phyloP scores from a whole-genome alignment of 352 stramenopile species.

The Thalassiosira mediterranea region DNA sequence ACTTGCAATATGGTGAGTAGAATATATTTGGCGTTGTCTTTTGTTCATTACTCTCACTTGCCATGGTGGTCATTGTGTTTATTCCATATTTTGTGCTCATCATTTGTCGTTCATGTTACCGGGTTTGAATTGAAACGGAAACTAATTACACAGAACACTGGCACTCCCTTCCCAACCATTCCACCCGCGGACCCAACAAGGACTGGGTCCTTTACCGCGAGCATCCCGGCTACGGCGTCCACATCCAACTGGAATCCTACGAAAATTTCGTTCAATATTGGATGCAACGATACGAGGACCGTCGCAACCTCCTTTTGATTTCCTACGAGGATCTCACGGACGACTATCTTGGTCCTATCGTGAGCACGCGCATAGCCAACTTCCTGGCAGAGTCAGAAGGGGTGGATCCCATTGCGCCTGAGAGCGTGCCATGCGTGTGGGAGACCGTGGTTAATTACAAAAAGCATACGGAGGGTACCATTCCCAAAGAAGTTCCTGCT shows the following conservation, averaged over 20 bases:
- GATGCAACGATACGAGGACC: conserved; percentile 49
- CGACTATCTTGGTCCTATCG: conserved; percentile 38
- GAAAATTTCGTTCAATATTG: conserved; percentile 46
- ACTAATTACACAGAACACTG: conserved; percentile 28
- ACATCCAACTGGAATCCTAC: conserved; percentile 32
- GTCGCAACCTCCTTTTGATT: conserved; percentile 44
- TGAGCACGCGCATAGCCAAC: conserved; percentile 35
- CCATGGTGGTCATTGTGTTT: not conserved
- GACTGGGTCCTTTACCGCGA: conserved; percentile 56
- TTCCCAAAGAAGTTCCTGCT: not conserved
- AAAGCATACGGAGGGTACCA: not conserved
- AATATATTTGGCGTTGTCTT: not conserved
- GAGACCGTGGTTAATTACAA: conserved; percentile 45
- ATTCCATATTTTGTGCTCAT: not conserved
- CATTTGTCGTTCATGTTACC: too few relatives aligned
- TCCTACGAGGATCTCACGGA: conserved; percentile 47
- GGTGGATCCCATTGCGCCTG: conserved; percentile 35
- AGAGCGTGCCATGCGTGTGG: conserved; percentile 54
- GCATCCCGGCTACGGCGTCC: conserved; percentile 20
- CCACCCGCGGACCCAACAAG: conserved; percentile 33
- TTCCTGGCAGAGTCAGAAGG: conserved; percentile 49
- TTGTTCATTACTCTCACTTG: not conserved
- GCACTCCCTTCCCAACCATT: conserved; percentile 53
- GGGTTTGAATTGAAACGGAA: not conserved
- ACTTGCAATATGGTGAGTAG: conserved; percentile 37